Conservation (phyloP, 345 rosid species). For the Acer yangbiense region DNA sequence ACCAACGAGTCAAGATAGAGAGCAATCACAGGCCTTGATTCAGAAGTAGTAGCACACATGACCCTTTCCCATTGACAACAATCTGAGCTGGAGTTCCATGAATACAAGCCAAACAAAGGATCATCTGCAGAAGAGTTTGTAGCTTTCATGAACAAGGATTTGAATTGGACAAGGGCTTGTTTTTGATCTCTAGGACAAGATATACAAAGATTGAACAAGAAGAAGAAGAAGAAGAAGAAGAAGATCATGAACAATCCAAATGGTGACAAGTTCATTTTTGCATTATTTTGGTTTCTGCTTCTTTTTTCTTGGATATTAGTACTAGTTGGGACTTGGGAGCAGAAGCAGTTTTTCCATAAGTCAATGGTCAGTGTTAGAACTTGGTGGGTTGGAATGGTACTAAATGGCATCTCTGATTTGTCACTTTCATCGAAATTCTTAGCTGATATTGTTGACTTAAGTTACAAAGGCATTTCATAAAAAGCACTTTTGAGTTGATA, state of each 20-base stretch:
- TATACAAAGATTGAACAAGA: conserved; percentile 13
- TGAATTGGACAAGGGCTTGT: conserved; percentile 41
- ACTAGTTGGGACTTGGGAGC: not conserved
- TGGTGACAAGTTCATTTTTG: not conserved
- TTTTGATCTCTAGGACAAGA: conserved; percentile 32
- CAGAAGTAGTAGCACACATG: conserved; percentile 12
- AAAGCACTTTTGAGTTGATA: too few relatives aligned
- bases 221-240: not conserved
- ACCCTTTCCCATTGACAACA: conserved; percentile 41
- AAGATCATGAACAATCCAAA: conserved; percentile 8
- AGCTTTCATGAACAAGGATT: conserved; percentile 16
- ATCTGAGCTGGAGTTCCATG: conserved; percentile 34
- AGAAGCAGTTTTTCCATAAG: not conserved
- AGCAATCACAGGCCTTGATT: conserved; percentile 15
- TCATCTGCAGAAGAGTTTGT: conserved; percentile 20
- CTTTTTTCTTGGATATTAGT: not conserved
- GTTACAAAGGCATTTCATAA: too few relatives aligned
- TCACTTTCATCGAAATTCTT: not conserved
- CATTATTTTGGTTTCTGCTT: not conserved
- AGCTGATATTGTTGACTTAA: not conserved
- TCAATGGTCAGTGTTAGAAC: not conserved
- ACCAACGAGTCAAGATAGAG: conserved; percentile 25
- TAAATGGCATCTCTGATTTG: not conserved
- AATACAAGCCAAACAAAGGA: conserved; percentile 21
- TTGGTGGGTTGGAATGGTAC: too few relatives aligned